Conservation (phyloP, 176 grass and related monocot genomes). For the Chloris gayana region DNA sequence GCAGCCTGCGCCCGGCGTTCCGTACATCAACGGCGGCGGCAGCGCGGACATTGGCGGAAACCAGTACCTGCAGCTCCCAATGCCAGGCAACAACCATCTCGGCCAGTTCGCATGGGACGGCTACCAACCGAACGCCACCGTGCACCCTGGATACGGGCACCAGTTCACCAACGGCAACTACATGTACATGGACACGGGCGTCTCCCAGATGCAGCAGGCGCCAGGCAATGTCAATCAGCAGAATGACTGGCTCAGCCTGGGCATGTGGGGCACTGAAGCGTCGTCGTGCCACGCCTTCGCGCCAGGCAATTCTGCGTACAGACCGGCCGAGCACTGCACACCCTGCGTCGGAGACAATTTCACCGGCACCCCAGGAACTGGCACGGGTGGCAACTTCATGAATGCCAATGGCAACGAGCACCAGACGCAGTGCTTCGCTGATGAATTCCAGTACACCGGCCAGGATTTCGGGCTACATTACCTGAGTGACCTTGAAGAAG, state of each 20-base stretch:
- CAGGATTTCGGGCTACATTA: constrained; percentile 3
- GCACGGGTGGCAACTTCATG: not conserved
- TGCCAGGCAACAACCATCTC: not conserved
- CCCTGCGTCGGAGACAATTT: not conserved
- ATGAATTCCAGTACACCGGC: not conserved
- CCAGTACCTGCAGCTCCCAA: constrained; percentile 4
- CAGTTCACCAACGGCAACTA: not conserved
- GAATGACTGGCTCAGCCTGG: not conserved
- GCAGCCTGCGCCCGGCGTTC: constrained; percentile 10
- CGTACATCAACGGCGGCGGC: not conserved
- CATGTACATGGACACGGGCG: not conserved
- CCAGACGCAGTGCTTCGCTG: not conserved
- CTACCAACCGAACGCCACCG: not conserved
- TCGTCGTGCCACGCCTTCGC: constrained; percentile 3
- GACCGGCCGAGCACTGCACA: not conserved
- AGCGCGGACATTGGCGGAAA: not conserved
- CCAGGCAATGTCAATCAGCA: not conserved
- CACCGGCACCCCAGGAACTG: not conserved
- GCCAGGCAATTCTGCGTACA: not conserved
- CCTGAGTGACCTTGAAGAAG: constrained; percentile 6
- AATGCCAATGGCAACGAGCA: not conserved
- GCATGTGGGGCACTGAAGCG: not conserved
- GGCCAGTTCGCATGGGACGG: not conserved
- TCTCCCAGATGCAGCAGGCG: not conserved
- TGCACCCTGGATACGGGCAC: not conserved